Evolutionary conservation across 1,284 basidiomycete species (phyloP).

Genomic region (Heliocybe sulcata): DNA sequence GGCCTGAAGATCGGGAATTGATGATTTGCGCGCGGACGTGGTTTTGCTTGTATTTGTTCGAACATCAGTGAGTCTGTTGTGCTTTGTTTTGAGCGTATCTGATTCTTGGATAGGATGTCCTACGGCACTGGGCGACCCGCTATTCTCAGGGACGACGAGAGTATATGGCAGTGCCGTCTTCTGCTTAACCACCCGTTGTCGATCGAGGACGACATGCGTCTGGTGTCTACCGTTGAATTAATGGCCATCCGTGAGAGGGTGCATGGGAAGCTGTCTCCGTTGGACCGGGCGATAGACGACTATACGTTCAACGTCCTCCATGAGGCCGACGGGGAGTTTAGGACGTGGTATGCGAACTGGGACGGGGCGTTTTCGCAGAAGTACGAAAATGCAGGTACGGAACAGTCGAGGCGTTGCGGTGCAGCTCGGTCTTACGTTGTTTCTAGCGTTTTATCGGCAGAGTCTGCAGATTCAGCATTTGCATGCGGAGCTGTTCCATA

Average conservation of each 20-base stretch:
- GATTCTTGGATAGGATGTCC: constrained; percentile 52
- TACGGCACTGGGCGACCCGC: constrained; percentile 91
- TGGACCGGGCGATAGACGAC: constrained; percentile 62
- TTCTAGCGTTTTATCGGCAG: constrained; percentile 72
- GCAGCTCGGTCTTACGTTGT: constrained; percentile 7
- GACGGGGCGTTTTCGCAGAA: constrained; percentile 74
- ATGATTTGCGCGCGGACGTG: constrained; percentile 79
- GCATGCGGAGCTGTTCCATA: constrained; percentile 76
- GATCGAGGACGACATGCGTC: constrained; percentile 87
- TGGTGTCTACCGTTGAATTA: constrained; percentile 88
- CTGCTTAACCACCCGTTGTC: constrained; percentile 84
- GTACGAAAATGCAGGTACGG: constrained; percentile 71
- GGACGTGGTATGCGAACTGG: constrained; percentile 70
- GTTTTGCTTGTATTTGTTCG: constrained; percentile 89
- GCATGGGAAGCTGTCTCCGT: constrained; percentile 62
- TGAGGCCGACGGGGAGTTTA: constrained; percentile 61
- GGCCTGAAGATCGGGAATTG: constrained; percentile 67
- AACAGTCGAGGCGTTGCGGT: neutral
- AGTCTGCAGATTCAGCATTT: constrained; percentile 75
- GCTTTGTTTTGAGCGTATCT: constrained; percentile 3
- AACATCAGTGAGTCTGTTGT: constrained; percentile 69
- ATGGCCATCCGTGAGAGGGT: constrained; percentile 76
- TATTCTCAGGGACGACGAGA: constrained; percentile 87
- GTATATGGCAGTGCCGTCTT: constrained; percentile 74
- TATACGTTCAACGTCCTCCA: constrained; percentile 58